Evolutionary conservation across 1,284 basidiomycete genomes (phyloP), one percentile per base, ranked within the genome.

Genomic region (Mycena citricolor): DNA sequence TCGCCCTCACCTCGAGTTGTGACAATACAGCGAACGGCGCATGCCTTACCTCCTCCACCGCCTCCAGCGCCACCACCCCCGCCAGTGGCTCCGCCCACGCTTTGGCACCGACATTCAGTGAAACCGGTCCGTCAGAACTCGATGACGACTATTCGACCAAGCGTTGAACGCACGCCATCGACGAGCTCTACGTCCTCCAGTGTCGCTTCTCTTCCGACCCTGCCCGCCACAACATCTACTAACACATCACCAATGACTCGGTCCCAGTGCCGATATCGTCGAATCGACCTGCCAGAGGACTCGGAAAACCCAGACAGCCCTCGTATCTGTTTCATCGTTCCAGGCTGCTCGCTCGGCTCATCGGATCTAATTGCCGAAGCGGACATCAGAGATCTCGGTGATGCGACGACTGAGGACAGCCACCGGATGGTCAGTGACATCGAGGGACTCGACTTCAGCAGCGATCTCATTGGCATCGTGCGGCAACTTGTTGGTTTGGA

Each of bases 191-290:
- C 48, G 22, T 42, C 39, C 29, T 47, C 51, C 14, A 22, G 30
- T 22, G 49, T 52, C 32, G 49, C 38, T 35, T 41, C 51, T 20
- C 41, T 32, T 13, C 32, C 41, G 8, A 42, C 47, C 25, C 48
- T 32, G 23, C 25, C 19, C 17, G 30, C 25, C 13, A 41, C 43
- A 19, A 46, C 38, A 26, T 44, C 41, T 22, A 47, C 58, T 4
- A 63, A 54, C 40, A 65, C 71, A n/a, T n/a, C n/a, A 14, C 69
- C 67, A 4, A 62, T 72, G 4, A 76, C 73, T 12, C 74, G 82
- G 5, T 83, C 82, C 3, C 73, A 83, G 44, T 85, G 82, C 51
- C 74, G 77, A 29, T 85, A 79, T 60, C 81, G 79, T 56, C 77
- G 73, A 46, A 79, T 85, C 57, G 81, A 77, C 51, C 57, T 85